Base-by-base conservation (phyloP, 2,329 filamentous ascomycete genomes). In the Coniochaeta hoffmannii region DNA sequence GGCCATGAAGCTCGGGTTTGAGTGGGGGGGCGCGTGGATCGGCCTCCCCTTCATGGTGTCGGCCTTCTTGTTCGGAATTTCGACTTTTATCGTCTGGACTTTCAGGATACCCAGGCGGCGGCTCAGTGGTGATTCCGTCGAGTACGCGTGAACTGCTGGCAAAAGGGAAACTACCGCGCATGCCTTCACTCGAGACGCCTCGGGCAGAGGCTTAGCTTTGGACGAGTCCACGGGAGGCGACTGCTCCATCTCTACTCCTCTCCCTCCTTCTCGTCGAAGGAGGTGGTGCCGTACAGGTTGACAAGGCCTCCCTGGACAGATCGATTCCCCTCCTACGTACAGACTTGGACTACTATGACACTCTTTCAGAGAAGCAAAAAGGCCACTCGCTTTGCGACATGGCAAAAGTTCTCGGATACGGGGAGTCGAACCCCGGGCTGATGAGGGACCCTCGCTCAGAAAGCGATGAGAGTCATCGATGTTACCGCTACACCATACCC, bases 31-130 rank as follows among this genome's bases (percentile, higher is more conserved):
- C 0, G 55, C 60, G 0, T 80, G 73, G 74, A 68, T 75, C 30
- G 81, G 79, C 0, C 61, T 83, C 58, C 78, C 79, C 0, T 82
- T 76, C 54, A 59, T 77, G 12, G 64, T 69, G 2, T 64, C 74
- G 0, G 70, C 69, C 0, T 49, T 62, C 1, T 61, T 76, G 46
- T 69, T 70, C 0, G 17, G 61, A 3, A 35, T 66, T 1, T 64
- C 67, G 0, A 64, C 68, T 3, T 36, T 55, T 1, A 61, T 73
- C 1, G 57, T 74, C 9, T 70, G 67, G 44, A 32, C 50, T 11
- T 68, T 67, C 32, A 54, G 63, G 50, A 51, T 66, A 3, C 62
- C 63, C 15, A 36, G 44, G 11, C 12, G 41, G 17, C 24, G 41
- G 17, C 24, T 46, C 8, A n/a, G 41, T 15, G 41, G 12, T 4